Evolutionary conservation across 1,284 basidiomycete species (phyloP).

Genomic region (Earliella scabrosa): DNA sequence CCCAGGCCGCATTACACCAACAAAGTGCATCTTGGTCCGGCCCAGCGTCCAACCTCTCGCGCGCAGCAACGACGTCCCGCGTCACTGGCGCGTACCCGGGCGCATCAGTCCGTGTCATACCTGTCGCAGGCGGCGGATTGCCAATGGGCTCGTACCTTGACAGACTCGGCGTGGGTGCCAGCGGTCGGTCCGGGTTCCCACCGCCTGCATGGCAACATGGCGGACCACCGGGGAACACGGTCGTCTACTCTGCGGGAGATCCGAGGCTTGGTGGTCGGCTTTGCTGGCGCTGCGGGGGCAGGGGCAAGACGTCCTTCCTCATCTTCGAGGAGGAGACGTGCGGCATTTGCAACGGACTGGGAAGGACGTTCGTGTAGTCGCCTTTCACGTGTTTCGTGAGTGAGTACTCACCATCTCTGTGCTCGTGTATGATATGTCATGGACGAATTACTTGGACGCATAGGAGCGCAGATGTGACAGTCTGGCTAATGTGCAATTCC

Average conservation of each 20-base stretch:
- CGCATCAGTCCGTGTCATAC: slow-evolving; percentile 27
- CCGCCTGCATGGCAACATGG: slow-evolving; percentile 17
- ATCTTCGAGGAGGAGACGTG: slow-evolving; percentile 58
- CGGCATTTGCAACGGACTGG: slow-evolving; percentile 60
- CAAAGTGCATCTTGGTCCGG: slow-evolving; percentile 19
- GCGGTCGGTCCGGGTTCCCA: slow-evolving; percentile 9
- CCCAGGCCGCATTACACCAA: slow-evolving; percentile 27
- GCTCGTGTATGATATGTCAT: too few relatives aligned
- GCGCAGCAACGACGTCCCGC: slow-evolving; percentile 28
- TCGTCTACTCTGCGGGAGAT: slow-evolving; percentile 66
- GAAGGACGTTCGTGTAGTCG: slow-evolving; percentile 46
- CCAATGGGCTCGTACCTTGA: slow-evolving; percentile 30
- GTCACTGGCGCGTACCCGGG: slow-evolving; percentile 24
- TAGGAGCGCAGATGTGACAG: too few relatives aligned
- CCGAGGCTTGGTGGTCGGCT: slow-evolving; percentile 67
- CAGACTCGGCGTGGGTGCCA: slow-evolving; percentile 12
- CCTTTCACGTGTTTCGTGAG: too few relatives aligned
- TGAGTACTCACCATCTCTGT: too few relatives aligned
- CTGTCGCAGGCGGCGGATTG: slow-evolving; percentile 28
- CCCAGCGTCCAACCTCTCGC: slow-evolving; percentile 18
- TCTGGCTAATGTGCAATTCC: too few relatives aligned
- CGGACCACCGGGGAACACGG: slow-evolving; percentile 41
- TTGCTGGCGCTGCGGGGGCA: slow-evolving; percentile 70
- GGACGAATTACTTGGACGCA: too few relatives aligned
- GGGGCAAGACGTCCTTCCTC: slow-evolving; percentile 55